These are phyloP conservation scores for Talaromyces albobiverticillius DNA, from an alignment of 2,329 filamentous ascomycete species.

Conservation along the genomic window DNA sequence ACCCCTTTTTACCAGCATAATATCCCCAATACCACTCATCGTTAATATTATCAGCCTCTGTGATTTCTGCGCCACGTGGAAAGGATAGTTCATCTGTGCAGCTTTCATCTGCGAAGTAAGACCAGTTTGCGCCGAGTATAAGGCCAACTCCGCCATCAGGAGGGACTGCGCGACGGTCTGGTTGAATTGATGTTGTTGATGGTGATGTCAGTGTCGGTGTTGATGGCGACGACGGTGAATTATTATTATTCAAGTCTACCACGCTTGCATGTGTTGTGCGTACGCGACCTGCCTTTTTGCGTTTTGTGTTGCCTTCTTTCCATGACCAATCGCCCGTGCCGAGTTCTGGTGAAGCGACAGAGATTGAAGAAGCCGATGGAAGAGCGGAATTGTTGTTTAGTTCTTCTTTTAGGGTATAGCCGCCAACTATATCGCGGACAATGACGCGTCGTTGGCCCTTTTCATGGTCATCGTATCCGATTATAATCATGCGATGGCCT, in stretches of 20 bases:
- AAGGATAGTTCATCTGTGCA: slow-evolving; percentile 73
- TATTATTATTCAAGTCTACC: background rate
- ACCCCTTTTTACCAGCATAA: slow-evolving; percentile 74
- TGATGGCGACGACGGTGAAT: background rate
- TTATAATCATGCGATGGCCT: slow-evolving; percentile 79
- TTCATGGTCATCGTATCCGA: slow-evolving; percentile 69
- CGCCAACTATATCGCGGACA: slow-evolving; percentile 73
- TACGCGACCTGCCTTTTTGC: slow-evolving; percentile 36
- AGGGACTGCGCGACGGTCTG: slow-evolving; percentile 52
- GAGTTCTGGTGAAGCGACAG: slow-evolving; percentile 24
- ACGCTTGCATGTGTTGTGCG: slow-evolving; percentile 22
- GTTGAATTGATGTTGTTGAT: background rate
- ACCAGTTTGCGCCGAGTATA: slow-evolving; percentile 65
- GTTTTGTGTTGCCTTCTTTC: slow-evolving; percentile 36
- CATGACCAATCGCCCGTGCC: slow-evolving; percentile 40
- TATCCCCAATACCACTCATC: slow-evolving; percentile 86
- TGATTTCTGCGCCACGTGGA: slow-evolving; percentile 76
- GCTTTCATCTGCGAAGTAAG: slow-evolving; percentile 66
- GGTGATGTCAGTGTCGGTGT: background rate
- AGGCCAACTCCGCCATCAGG: slow-evolving; percentile 72
- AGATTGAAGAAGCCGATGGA: slow-evolving; percentile 9
- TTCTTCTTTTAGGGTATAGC: slow-evolving; percentile 64
- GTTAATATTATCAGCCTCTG: slow-evolving; percentile 82
- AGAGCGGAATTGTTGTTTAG: background rate
- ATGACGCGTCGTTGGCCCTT: slow-evolving; percentile 67